Percentiles rank a stretch among this genome's conserved stretches.
These are phyloP conservation scores for Aureobasidium sp. DNA, from an alignment of 2,329 filamentous ascomycete species.

Conservation along the genomic window DNA sequence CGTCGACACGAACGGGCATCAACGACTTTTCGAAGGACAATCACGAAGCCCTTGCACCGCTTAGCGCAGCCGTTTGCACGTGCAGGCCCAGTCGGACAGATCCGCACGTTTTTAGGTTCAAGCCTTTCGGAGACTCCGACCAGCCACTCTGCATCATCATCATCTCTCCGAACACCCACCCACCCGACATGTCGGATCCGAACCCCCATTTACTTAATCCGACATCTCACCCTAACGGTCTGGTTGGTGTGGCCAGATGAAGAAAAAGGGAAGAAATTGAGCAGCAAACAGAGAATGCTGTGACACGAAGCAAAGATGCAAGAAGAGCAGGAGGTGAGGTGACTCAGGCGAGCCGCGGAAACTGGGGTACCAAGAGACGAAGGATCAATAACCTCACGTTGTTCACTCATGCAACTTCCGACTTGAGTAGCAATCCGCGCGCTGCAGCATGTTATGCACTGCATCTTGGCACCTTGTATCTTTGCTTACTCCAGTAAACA, in stretches of 20 bases:
- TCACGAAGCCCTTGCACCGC: not conserved
- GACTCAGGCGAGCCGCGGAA: not conserved
- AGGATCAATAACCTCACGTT: constrained; percentile 3
- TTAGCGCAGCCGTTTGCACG: not conserved
- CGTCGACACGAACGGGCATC: not conserved
- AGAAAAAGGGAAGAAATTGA: no score
- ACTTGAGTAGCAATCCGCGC: not conserved
- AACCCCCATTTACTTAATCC: constrained; percentile 2
- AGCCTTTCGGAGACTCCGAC: constrained; percentile 5
- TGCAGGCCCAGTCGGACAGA: constrained; percentile 10
- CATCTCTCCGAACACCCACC: not conserved
- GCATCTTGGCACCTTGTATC: not conserved
- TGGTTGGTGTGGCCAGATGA: not conserved
- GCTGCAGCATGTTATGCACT: no score
- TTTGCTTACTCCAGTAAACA: not conserved
- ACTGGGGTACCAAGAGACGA: constrained; percentile 9
- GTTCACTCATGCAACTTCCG: not conserved
- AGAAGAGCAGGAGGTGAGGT: not conserved
- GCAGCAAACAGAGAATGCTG: not conserved
- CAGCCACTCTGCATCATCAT: not conserved
- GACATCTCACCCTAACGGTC: not conserved
- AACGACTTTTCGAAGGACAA: not conserved
- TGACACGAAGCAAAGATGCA: not conserved
- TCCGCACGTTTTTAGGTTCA: not conserved
- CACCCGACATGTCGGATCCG: not conserved